Evolutionary conservation across 306 rosid species (phyloP), one percentile per base, ranked within the genome.

Genomic region (Sindora glabra): DNA sequence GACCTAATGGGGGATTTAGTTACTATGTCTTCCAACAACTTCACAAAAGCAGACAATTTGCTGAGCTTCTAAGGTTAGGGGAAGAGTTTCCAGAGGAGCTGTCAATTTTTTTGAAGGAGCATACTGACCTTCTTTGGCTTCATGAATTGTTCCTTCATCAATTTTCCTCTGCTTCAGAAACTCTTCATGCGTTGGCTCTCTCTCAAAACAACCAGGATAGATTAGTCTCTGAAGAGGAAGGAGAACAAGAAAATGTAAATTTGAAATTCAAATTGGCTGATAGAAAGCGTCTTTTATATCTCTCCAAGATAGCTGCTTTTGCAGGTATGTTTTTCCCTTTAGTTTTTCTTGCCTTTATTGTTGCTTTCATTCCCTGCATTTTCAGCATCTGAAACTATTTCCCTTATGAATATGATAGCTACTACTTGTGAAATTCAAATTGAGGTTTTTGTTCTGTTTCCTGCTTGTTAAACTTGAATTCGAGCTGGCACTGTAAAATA

Each of bases 31-130:
- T 92, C 56, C 70, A 78, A 74, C 85, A 80, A 70, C 88, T 92
- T 29, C 78, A 88, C 38, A 78, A 64, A 56, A 78, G 77, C 61
- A 81, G 81, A 74, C 94, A 92, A 74, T 76, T 83, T 67, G 79
- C 95, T 67, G 80, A 88, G 73, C 89, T 92, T 81, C 79, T 88
- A 73, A 81, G 96, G 75, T 82, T 92, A 33, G 98, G 98, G 33
- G 96, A 92, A 80, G 98, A 92, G 79, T 92, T 92, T 69, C 92
- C 83, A 1, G 94, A 86, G 59, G 96, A 89, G 47, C 71, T 92
- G 46, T 83, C 84, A 30, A 76, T 81, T 65, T 92, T 88, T 65
- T 67, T 92, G 32, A 92, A 76, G 84, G 91, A 80, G 65, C 94
- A 86, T 59, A 83, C 74, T 23, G 94, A 81, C 80, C 95, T 92